phyloP scores from a whole-genome alignment of 2,329 filamentous ascomycete species.

The Monosporascus ibericus region DNA sequence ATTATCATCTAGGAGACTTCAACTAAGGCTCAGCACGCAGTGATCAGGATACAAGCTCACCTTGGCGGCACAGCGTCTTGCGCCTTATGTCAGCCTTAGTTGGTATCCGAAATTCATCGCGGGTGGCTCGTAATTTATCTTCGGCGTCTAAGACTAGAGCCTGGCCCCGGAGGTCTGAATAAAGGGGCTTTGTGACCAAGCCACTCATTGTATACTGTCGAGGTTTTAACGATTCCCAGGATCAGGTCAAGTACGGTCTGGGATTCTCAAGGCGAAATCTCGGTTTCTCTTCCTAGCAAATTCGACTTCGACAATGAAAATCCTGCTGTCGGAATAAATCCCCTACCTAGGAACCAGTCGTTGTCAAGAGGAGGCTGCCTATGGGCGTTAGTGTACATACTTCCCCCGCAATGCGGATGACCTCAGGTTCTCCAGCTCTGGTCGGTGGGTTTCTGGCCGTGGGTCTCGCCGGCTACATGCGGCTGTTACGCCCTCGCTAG shows the following conservation, averaged over 20 bases:
- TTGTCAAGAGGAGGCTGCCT: too few relatives aligned
- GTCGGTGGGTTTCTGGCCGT: background rate
- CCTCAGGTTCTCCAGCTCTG: background rate
- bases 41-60: slow-evolving; percentile 13
- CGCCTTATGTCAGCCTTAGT: slow-evolving; percentile 24
- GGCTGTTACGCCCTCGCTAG: too few relatives aligned
- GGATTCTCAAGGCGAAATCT: background rate
- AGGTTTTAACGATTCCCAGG: background rate
- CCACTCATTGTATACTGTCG: slow-evolving; percentile 14
- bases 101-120: slow-evolving; percentile 25
- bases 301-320: background rate
- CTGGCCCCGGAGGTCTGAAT: slow-evolving; percentile 19
- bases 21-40: slow-evolving; percentile 11
- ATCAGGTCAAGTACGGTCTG: background rate
- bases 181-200: slow-evolving; percentile 12
- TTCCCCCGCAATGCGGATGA: background rate
- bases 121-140: slow-evolving; percentile 20
- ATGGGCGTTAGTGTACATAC: background rate
- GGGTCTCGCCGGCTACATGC: background rate
- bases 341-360: too few relatives aligned
- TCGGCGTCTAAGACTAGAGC: slow-evolving; percentile 22
- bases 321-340: too few relatives aligned
- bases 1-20: slow-evolving; percentile 20
- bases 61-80: slow-evolving; percentile 16
- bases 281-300: too few relatives aligned